phyloP scores from a whole-genome alignment of 1,284 basidiomycete genomes.

The Apiotrichum akiyoshidainum region DNA sequence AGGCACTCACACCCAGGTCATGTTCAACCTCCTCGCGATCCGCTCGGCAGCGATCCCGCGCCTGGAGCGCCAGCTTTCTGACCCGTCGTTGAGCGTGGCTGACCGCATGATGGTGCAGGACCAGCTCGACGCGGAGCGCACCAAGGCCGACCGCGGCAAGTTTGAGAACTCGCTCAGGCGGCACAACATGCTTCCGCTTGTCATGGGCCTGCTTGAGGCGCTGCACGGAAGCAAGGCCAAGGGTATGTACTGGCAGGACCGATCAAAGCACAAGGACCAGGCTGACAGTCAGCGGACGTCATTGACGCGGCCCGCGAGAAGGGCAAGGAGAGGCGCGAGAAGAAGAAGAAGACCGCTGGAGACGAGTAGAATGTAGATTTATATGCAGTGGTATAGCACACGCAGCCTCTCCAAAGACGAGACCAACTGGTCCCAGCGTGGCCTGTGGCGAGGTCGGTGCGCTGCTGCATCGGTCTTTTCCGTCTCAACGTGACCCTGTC shows the following conservation, averaged over 20 bases:
- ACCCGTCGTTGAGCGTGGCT: slow-evolving; percentile 55
- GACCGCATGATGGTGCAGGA: slow-evolving; percentile 57
- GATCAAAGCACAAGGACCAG: slow-evolving; percentile 13
- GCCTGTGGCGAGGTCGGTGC: too few species aligned
- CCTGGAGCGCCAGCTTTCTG: slow-evolving; percentile 60
- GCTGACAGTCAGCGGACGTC: slow-evolving; percentile 10
- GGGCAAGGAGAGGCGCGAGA: slow-evolving; percentile 39
- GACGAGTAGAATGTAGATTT: slow-evolving; percentile 13
- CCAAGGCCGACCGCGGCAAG: slow-evolving; percentile 70
- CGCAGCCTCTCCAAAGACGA: background rate
- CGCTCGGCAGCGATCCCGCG: slow-evolving; percentile 71
- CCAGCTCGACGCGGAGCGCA: slow-evolving; percentile 68
- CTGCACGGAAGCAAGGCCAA: slow-evolving; percentile 35
- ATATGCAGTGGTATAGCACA: background rate
- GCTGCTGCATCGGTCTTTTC: too few species aligned
- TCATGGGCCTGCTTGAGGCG: slow-evolving; percentile 40
- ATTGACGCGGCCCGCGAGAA: slow-evolving; percentile 29
- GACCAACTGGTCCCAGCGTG: background rate
- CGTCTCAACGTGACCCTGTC: too few species aligned
- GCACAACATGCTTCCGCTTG: slow-evolving; percentile 41
- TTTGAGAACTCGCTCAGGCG: slow-evolving; percentile 60
- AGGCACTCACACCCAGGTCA: slow-evolving; percentile 59
- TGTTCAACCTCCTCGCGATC: slow-evolving; percentile 85
- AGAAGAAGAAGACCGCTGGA: slow-evolving; percentile 37
- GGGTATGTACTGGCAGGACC: slow-evolving; percentile 31